Base-by-base conservation (phyloP, 768 basidiomycete species). In the Agaricus sinodeliciosus region DNA sequence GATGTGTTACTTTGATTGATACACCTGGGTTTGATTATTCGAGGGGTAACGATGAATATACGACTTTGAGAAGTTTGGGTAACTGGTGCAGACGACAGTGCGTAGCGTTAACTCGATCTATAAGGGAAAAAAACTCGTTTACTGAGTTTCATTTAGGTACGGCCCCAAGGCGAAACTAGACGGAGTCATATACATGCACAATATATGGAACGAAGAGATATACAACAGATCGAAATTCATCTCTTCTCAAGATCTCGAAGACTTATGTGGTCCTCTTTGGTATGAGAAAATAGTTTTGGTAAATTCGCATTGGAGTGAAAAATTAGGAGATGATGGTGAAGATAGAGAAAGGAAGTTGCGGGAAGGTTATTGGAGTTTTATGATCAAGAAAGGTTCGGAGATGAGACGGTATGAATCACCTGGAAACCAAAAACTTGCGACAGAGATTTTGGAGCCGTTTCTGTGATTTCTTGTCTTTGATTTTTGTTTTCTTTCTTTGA, bases 181-280 rank as follows among this genome's bases (percentile, higher is more conserved):
- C 35, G 50, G 50, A 9, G 43, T 51, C 19, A 44, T 51, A 11
- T 51, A 51, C 9, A 51, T 51, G 42, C 50, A 51, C 35, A 51
- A 51, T 34, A 51, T 51, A 16, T 51, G 50, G 50, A 51, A 43
- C 15, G 50, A 44, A 18, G 50, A 51, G 18, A 8, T 28, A 34
- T 44, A 44, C 19, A n/a, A 35, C 8, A 43, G 49, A n/a, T 42
- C 49, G 2, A 40, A 40, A 15, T 9, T 50, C 2, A 11, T 34
- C 4, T 34, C 49, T 11, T 50, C 37, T 5, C 12, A 12, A 9
- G n/a, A 26, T 13, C 49, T 50, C n/a, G 49, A 50, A 18, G 5
- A 43, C 1, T 4, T 50, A 16, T 50, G 49, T 34, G 49, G 49
- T n/a, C 49, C 8, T 12, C 16, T 34, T 4, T 50, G 49, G 49